These are phyloP conservation scores for Alternaria atra DNA, from an alignment of 2,329 filamentous ascomycete genomes.

Conservation along the genomic window DNA sequence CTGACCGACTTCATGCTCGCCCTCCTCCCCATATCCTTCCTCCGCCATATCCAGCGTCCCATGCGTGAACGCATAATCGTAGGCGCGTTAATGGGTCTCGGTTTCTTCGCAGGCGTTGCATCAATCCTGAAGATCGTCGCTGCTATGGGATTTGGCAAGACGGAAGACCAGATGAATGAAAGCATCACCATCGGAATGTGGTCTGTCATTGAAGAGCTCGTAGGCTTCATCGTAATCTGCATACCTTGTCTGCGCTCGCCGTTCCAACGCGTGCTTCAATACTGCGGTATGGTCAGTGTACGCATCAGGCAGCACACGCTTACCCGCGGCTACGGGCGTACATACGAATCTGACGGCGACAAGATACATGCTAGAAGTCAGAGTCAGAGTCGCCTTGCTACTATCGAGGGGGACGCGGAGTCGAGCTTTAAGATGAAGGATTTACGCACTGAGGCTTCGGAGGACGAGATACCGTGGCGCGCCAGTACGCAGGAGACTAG, in stretches of 20 bases:
- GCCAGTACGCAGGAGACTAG: neutral
- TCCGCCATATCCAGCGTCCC: slow-evolving; percentile 23
- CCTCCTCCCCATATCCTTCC: slow-evolving; percentile 26
- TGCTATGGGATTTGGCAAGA: slow-evolving; percentile 23
- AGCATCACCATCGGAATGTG: slow-evolving; percentile 30
- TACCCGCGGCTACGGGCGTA: slow-evolving; percentile 13
- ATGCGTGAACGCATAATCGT: slow-evolving; percentile 28
- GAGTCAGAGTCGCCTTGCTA: slow-evolving; percentile 10
- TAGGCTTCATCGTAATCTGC: slow-evolving; percentile 33
- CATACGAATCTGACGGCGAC: neutral
- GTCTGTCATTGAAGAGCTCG: slow-evolving; percentile 34
- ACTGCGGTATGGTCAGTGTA: slow-evolving; percentile 17
- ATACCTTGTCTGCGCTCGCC: slow-evolving; percentile 33
- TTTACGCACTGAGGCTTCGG: slow-evolving; percentile 8
- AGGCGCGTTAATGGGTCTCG: slow-evolving; percentile 27
- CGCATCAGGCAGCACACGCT: slow-evolving; percentile 9
- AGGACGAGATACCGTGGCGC: slow-evolving; percentile 9
- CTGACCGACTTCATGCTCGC: slow-evolving; percentile 32
- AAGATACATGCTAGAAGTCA: neutral
- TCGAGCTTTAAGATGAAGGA: slow-evolving; percentile 12
- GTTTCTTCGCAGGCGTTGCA: slow-evolving; percentile 32
- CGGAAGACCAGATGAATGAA: slow-evolving; percentile 23
- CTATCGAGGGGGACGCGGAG: neutral
- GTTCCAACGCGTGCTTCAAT: slow-evolving; percentile 23
- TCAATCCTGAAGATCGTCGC: slow-evolving; percentile 30